Base-by-base conservation (phyloP, 441 rosid species). In the Flueggea neowawraea region DNA sequence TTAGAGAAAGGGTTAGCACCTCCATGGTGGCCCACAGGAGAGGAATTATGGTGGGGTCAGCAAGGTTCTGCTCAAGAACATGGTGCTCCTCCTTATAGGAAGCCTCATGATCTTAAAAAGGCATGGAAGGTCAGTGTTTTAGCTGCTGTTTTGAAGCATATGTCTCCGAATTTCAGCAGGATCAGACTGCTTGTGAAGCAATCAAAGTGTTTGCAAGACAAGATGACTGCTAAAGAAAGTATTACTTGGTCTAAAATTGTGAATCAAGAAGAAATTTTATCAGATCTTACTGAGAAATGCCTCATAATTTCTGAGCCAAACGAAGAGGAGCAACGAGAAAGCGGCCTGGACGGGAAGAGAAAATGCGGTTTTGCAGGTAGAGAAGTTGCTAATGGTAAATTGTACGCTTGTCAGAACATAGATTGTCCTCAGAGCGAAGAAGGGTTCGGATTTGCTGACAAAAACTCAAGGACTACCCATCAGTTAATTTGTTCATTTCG, bases 201-300 rank as follows among this genome's bases (percentile, higher is more conserved):
- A 66, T 91, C 96, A 2, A 95, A 82, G 66, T 84, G 86, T 74
- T 78, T 95, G 67, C 99, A 91, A 76, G 99, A 88, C 66, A 91
- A 88, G 74, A 91, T 95, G 97, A 89, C 97, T 0, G 94, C 99
- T 16, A 89, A 89, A 73, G 99, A 95, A 70, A 85, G 88, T 55
- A 72, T 94, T 43, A 86, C 96, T 16, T 95, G 97, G 97, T 83
- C 84, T 16, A 89, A 96, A 45, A 84, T 88, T 65, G 85, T 95
- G 64, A 82, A 78, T 57, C 77, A 76, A 69, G 99, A 91, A 64
- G 96, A 91, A n/a, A n/a, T 22, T 22, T 22, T 22, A 22, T 22
- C 28, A 22, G 28, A 22, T 22, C 28, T 22, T 22, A 22, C 28
- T 22, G 2, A 72, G 33, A 70, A 50, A 12, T 68, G 73, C 69